Evolutionary conservation across 2,329 filamentous ascomycete species (phyloP).

Genomic region (Trichoderma semiorbis): DNA sequence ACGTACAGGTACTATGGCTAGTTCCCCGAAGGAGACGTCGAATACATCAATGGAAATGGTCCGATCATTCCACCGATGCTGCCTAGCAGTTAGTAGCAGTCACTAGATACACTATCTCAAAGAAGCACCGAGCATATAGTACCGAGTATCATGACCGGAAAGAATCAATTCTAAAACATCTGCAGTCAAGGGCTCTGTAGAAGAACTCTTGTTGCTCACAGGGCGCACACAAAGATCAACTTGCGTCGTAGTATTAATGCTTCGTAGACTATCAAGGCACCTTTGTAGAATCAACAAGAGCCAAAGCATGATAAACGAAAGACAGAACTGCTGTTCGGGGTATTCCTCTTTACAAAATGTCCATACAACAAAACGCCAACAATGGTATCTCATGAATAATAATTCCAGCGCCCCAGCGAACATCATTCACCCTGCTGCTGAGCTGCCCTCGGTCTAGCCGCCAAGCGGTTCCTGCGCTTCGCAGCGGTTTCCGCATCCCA

Average conservation of each 20-base stretch:
- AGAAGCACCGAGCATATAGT: not conserved
- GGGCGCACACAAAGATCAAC: not conserved
- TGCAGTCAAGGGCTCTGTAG: not conserved
- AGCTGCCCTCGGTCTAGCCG: slow-evolving; percentile 27
- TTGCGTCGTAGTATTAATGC: not conserved
- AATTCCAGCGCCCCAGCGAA: not conserved
- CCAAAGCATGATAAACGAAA: not conserved
- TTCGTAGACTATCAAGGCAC: not conserved
- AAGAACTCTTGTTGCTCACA: not conserved
- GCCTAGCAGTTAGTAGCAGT: not conserved
- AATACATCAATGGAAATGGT: not conserved
- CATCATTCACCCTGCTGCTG: not conserved
- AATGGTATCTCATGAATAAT: slow-evolving; percentile 2
- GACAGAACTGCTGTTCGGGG: not conserved
- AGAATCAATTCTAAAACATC: not conserved
- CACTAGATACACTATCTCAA: too few relatives aligned
- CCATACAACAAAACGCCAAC: not conserved
- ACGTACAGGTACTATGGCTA: not conserved
- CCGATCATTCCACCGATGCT: not conserved
- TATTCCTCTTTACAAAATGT: not conserved
- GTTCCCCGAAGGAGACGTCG: not conserved
- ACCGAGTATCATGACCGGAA: not conserved
- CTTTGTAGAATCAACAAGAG: not conserved
- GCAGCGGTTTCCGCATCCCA: slow-evolving; percentile 56
- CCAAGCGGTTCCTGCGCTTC: slow-evolving; percentile 42